These are phyloP conservation scores for Syzygium aromaticum DNA, from an alignment of 345 rosid species.

Conservation along the genomic window DNA sequence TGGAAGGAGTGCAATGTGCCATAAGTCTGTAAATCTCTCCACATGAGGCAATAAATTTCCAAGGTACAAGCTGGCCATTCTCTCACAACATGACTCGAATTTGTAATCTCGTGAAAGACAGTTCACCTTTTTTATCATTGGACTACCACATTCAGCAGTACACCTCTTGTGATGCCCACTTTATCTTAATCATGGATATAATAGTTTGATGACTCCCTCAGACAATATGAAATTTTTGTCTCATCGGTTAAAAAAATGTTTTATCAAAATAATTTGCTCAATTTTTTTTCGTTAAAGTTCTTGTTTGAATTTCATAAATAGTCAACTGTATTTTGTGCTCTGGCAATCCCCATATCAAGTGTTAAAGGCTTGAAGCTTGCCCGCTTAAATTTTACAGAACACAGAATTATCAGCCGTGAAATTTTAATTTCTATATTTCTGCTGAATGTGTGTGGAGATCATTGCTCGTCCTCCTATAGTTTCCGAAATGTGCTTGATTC, in stretches of 20 bases:
- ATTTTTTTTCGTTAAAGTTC: neutral
- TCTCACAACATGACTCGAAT: neutral
- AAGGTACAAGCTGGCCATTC: neutral
- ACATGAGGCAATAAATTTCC: neutral
- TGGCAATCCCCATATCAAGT: neutral
- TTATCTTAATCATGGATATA: neutral
- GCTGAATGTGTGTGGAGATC: neutral
- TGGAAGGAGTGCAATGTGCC: neutral
- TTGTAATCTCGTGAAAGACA: neutral
- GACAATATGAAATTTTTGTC: neutral
- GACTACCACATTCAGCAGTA: neutral
- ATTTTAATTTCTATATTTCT: neutral
- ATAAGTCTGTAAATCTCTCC: neutral
- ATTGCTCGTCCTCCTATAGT: neutral
- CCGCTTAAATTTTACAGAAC: neutral
- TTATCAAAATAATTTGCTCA: neutral
- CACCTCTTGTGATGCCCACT: neutral
- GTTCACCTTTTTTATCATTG: neutral
- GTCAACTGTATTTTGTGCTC: neutral
- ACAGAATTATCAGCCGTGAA: neutral
- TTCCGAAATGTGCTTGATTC: neutral
- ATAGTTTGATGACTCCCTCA: neutral
- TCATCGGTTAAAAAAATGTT: neutral
- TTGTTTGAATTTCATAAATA: neutral
- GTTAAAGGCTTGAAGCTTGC: neutral